Conservation (phyloP, 257 asterid species). For the Plantago major region DNA sequence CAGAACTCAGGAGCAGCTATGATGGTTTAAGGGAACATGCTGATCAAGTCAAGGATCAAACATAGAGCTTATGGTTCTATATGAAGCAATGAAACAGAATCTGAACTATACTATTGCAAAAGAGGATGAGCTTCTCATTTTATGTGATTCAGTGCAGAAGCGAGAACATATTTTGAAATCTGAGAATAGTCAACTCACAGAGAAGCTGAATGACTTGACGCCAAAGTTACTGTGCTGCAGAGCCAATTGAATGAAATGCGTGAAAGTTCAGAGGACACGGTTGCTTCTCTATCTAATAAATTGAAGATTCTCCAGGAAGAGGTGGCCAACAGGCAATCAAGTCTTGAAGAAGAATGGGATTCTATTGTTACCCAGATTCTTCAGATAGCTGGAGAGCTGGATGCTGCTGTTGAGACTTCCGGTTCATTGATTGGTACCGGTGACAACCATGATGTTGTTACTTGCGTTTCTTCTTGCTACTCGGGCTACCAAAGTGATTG, state of each 20-base stretch:
- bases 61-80: constrained; percentile 66
- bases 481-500: constrained; percentile 55
- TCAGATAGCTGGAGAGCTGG: constrained; percentile 50
- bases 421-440: constrained; percentile 27
- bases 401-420: constrained; percentile 37
- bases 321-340: constrained; percentile 45
- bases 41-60: constrained; percentile 52
- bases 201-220: constrained; percentile 40
- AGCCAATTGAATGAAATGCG: constrained; percentile 46
- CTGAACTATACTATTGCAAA: constrained; percentile 33
- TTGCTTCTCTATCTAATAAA: constrained; percentile 47
- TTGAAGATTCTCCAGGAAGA: constrained; percentile 52
- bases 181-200: constrained; percentile 53
- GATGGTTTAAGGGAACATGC: constrained; percentile 42
- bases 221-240: constrained; percentile 49
- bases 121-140: constrained; percentile 49
- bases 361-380: constrained; percentile 49
- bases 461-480: constrained; percentile 44
- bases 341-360: constrained; percentile 57
- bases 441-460: constrained; percentile 34
- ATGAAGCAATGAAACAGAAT: constrained; percentile 56
- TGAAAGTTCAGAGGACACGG: constrained; percentile 49
- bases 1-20: constrained; percentile 32
- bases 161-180: constrained; percentile 45
- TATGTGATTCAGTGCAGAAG: constrained; percentile 48